Percentiles rank a stretch among this genome's conserved stretches.
Evolutionary conservation across 176 grass and related monocot species (phyloP).

Genomic region (Pontederia crassipes): DNA sequence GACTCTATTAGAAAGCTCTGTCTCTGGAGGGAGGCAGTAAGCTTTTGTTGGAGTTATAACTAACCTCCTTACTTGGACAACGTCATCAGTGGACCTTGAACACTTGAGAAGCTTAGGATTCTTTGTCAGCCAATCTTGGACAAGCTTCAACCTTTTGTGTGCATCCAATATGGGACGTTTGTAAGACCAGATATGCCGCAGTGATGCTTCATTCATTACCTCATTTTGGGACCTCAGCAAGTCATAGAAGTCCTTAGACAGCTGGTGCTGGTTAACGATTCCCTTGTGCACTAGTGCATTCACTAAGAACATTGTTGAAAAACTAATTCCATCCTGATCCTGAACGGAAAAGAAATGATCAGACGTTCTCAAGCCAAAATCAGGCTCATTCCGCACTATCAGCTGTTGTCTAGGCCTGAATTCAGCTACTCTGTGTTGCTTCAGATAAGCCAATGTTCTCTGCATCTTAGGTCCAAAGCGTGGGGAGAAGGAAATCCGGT

Average conservation of each 20-base stretch:
- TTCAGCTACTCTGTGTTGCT: conserved; percentile 25
- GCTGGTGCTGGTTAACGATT: conserved; percentile 61
- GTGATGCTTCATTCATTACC: conserved; percentile 28
- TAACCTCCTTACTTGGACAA: conserved; percentile 46
- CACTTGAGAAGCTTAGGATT: conserved; percentile 23
- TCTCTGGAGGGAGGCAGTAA: conserved; percentile 65
- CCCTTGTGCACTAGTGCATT: conserved; percentile 80
- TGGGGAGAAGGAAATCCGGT: conserved; percentile 41
- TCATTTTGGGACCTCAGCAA: conserved; percentile 37
- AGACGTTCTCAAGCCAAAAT: conserved; percentile 28
- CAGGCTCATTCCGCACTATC: conserved; percentile 34
- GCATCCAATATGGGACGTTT: conserved; percentile 31
- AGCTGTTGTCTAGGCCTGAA: conserved; percentile 4
- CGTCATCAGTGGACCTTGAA: conserved; percentile 19
- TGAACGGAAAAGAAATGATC: conserved; percentile 64
- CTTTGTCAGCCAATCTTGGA: conserved; percentile 22
- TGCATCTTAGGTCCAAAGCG: conserved; percentile 54
- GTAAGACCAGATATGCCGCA: conserved; percentile 42
- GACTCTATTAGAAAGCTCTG: conserved; percentile 68
- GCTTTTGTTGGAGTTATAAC: conserved; percentile 70
- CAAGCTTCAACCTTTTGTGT: conserved; percentile 23
- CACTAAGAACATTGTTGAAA: conserved; percentile 61
- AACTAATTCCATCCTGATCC: conserved; percentile 32
- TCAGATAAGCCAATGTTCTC: conserved; percentile 35
- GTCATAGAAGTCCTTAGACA: conserved; percentile 52